A percentile compares a stretch with the other conserved stretches of the same genome.
phyloP scores from a whole-genome alignment of 495 filamentous ascomycete genomes.

The Talaromyces proteolyticus region DNA sequence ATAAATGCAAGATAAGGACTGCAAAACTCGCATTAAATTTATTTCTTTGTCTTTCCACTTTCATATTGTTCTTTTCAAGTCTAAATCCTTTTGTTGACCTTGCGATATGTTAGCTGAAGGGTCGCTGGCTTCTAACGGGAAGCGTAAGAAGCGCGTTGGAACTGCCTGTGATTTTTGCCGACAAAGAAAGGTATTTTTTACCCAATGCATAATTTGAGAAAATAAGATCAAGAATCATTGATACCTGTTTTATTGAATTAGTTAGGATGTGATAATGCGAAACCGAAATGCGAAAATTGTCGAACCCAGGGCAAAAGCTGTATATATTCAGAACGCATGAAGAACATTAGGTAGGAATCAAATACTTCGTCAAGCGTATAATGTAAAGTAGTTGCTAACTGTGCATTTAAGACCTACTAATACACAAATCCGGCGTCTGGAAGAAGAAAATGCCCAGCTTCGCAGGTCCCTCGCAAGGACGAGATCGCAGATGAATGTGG shows the following conservation, averaged over 20 bases:
- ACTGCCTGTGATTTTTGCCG: slow-evolving; percentile 22
- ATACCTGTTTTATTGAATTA: slow-evolving; percentile 5
- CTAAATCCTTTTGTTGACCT: too few relatives aligned
- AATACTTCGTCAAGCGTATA: too few relatives aligned
- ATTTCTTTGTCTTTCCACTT: too few relatives aligned
- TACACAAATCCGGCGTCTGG: slow-evolving; percentile 15
- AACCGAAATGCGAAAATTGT: slow-evolving; percentile 22
- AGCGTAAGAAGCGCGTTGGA: neutral
- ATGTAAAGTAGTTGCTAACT: neutral
- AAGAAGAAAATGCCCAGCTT: slow-evolving; percentile 20
- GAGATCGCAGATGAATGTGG: neutral
- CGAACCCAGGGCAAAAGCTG: slow-evolving; percentile 14
- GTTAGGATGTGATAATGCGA: slow-evolving; percentile 22
- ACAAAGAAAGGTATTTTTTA: slow-evolving; percentile 16
- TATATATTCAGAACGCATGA: slow-evolving; percentile 8
- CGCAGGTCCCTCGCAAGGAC: slow-evolving; percentile 1
- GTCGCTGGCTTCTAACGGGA: neutral
- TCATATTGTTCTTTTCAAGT: too few relatives aligned
- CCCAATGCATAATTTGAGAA: neutral
- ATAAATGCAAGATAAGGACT: too few relatives aligned
- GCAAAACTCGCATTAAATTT: too few relatives aligned
- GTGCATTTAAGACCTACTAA: slow-evolving; percentile 19
- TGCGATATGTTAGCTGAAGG: neutral
- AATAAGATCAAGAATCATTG: neutral
- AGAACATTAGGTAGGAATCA: slow-evolving; percentile 13